These are phyloP conservation scores for Lathyrus tuberosus DNA, from an alignment of 306 rosid genomes.

Conservation along the genomic window DNA sequence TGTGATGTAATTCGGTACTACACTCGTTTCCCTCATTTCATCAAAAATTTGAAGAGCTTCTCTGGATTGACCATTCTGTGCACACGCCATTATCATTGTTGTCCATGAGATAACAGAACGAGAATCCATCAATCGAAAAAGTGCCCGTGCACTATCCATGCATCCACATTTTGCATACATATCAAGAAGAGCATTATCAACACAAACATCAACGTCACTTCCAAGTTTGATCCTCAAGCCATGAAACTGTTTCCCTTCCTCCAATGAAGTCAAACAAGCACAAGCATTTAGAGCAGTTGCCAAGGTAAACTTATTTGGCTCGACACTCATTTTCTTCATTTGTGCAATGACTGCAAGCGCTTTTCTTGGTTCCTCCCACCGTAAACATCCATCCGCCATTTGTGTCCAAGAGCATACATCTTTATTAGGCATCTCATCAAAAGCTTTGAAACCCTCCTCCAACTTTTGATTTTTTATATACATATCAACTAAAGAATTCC, in stretches of 20 bases:
- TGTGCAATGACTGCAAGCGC: constrained; percentile 53
- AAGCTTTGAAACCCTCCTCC: constrained; percentile 63
- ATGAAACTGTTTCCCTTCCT: constrained; percentile 76
- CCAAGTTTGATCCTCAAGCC: constrained; percentile 72
- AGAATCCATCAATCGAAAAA: constrained; percentile 56
- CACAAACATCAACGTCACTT: constrained; percentile 62
- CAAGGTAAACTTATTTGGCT: constrained; percentile 70
- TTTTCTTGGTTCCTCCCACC: constrained; percentile 59
- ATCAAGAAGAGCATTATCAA: constrained; percentile 79
- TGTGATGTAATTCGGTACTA: constrained; percentile 68
- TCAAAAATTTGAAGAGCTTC: constrained; percentile 70
- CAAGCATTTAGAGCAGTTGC: constrained; percentile 75
- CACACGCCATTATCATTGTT: constrained; percentile 79
- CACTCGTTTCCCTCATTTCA: constrained; percentile 54
- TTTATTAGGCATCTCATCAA: constrained; percentile 62
- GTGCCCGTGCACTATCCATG: constrained; percentile 52
- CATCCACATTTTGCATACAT: constrained; percentile 89
- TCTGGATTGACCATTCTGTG: constrained; percentile 63
- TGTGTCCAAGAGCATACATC: constrained; percentile 82
- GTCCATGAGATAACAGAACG: constrained; percentile 76
- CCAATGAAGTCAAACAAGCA: constrained; percentile 62
- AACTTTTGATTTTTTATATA: constrained; percentile 60
- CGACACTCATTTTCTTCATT: constrained; percentile 54
- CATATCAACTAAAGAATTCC: constrained; percentile 71
- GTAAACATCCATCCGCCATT: constrained; percentile 76